A percentile compares a stretch with the other conserved stretches of the same genome.
These are phyloP conservation scores for Effrenium voratum DNA, from an alignment of 73 alveolate species.

Conservation along the genomic window DNA sequence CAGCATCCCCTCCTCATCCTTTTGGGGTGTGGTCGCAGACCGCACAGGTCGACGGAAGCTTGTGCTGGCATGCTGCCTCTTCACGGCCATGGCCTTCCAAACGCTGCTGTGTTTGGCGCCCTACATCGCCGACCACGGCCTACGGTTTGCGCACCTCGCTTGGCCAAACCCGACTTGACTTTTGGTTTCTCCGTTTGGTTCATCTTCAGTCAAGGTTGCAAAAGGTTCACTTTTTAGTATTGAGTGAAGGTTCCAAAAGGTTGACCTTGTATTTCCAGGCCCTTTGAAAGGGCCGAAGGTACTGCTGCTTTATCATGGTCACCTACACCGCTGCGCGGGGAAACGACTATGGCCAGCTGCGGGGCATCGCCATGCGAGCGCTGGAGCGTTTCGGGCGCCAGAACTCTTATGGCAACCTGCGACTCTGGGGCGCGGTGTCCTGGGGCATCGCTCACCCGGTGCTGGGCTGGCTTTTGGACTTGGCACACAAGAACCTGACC, in stretches of 20 bases:
- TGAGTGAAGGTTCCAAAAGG: no score
- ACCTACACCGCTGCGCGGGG: constrained; percentile 80
- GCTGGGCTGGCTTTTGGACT: constrained; percentile 79
- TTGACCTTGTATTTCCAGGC: neutral
- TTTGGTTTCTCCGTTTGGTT: no score
- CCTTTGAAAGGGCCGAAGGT: no score
- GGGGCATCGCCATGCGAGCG: constrained; percentile 77
- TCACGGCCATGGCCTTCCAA: constrained; percentile 57
- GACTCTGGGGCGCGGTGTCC: constrained; percentile 82
- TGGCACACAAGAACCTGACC: constrained; percentile 21
- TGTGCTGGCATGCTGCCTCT: constrained; percentile 72
- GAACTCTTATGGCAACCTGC: constrained; percentile 30
- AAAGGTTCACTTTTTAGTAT: no score
- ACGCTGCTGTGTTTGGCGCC: constrained; percentile 72
- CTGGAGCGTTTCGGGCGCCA: constrained; percentile 70
- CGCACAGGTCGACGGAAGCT: constrained; percentile 81
- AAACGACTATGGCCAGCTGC: constrained; percentile 74
- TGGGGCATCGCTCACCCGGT: constrained; percentile 91
- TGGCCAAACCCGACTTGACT: no score
- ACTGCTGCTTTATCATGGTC: constrained; percentile 55
- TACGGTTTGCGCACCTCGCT: neutral
- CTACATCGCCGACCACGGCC: neutral
- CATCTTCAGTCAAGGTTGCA: no score
- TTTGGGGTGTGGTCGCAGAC: constrained; percentile 86
- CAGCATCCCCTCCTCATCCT: constrained; percentile 90